phyloP scores from a whole-genome alignment of 352 stramenopile species.

The Albugo laibachii region DNA sequence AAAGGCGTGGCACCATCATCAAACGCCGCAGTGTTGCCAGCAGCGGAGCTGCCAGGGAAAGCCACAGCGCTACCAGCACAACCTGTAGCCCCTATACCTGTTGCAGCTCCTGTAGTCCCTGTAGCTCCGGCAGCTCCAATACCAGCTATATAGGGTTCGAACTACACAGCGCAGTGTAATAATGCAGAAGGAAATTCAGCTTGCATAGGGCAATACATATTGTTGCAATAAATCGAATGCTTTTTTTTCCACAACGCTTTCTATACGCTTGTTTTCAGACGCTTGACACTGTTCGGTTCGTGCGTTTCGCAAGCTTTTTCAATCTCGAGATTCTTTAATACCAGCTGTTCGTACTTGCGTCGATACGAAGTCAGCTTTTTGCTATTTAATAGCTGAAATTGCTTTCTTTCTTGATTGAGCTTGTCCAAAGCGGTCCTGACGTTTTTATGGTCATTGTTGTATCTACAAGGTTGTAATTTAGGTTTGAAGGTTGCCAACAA shows the following conservation, averaged over 20 bases:
- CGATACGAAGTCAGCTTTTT: constrained; percentile 33
- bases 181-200: not conserved
- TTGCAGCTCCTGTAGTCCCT: not conserved
- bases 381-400: constrained; percentile 45
- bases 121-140: too few species aligned
- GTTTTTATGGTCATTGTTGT: constrained; percentile 17
- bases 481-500: not conserved
- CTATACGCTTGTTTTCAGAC: constrained; percentile 5
- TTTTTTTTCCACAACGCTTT: constrained; percentile 2
- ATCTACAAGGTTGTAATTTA: not conserved
- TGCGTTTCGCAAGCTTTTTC: not conserved
- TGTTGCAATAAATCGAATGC: constrained; percentile 3
- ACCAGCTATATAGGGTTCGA: not conserved
- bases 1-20: too few species aligned
- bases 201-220: not conserved
- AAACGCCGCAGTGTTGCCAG: too few species aligned
- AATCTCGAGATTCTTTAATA: constrained; percentile 42
- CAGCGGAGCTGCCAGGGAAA: too few species aligned
- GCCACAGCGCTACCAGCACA: constrained; percentile 5
- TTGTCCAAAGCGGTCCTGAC: constrained; percentile 18
- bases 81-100: constrained; percentile 3
- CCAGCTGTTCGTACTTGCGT: constrained; percentile 31
- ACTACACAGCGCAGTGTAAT: not conserved
- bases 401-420: constrained; percentile 40
- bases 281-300: constrained; percentile 9